Base-by-base conservation (phyloP, 371 early-diverging fungal species). In the Coemansia sp. region DNA sequence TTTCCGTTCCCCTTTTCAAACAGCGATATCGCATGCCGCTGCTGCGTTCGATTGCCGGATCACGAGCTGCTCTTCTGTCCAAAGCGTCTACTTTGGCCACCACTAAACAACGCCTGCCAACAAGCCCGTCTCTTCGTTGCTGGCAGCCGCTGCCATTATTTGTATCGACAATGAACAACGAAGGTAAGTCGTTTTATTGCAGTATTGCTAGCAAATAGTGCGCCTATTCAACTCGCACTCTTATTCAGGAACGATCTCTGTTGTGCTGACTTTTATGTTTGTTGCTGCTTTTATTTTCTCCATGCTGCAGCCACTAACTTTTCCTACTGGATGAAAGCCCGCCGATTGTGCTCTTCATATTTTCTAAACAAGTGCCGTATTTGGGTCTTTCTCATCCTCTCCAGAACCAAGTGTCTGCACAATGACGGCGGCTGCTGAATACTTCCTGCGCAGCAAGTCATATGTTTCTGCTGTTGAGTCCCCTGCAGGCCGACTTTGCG, bases 361-460 rank as follows among this genome's bases (percentile, higher is more conserved):
- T 42, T 13, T 5, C 45, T 42, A 42, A 42, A 42, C 45, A 42
- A 42, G n/a, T 5, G 45, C 45, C 45, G 45, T n/a, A 42, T 42
- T 34, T 22, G 24, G 24, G 24, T 18, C 24, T 22, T 51, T 51
- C 51, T 51, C 42, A 24, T 24, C 10, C 18, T 37, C 40, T 48
- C 60, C 60, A 47, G 48, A 60, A 60, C 48, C 34, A 34, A 34
- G 2, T 47, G 40, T n/a, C 16, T 27, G 48, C 48, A 47, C 60
- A 60, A 60, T 60, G 60, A 29, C 29, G 29, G 7, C 16, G 18
- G 4, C 31, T 29, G n/a, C 34, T 24, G 29, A 13, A 14, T 47
- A n/a, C 31, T 21, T 8, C 34, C 40, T 47, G 48, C 60, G 48
- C 60, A 60, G 60, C 60, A 47, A n/a, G 60, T 47, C 60, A 60